phyloP scores from a whole-genome alignment of 148 eudicot species.

The Spergularia bocconei region DNA sequence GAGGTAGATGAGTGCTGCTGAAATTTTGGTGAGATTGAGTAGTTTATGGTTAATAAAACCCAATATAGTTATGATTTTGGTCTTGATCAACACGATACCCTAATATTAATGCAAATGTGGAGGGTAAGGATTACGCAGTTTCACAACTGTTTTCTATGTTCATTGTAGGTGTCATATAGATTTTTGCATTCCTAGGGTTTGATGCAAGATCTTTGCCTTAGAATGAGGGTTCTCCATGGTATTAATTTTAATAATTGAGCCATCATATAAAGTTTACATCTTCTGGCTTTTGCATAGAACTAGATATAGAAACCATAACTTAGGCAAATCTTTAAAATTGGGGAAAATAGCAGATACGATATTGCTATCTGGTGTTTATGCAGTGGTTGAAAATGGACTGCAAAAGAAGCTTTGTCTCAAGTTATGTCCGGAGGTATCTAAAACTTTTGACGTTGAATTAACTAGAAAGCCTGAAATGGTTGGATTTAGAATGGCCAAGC shows the following conservation, averaged over 20 bases:
- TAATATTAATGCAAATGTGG: no score
- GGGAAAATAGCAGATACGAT: no score
- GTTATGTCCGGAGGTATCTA: conserved; percentile 47
- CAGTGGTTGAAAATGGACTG: conserved; percentile 57
- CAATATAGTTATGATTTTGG: neutral
- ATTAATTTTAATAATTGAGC: neutral
- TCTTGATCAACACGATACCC: conserved; percentile 3
- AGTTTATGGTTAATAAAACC: neutral
- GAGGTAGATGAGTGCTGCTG: neutral
- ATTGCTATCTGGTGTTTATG: conserved; percentile 12
- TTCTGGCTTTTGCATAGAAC: no score
- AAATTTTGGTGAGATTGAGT: neutral
- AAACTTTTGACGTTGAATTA: conserved; percentile 32
- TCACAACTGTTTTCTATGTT: neutral
- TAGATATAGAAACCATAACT: no score
- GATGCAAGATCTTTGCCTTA: neutral
- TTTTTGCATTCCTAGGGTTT: neutral
- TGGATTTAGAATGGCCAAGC: no score
- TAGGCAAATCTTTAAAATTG: no score
- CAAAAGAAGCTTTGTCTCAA: conserved; percentile 55
- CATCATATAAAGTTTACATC: neutral
- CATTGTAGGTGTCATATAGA: neutral
- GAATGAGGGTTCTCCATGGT: neutral
- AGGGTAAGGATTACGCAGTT: neutral
- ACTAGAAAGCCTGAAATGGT: neutral